phyloP scores from a whole-genome alignment of 2,329 filamentous ascomycete species.

The Allantophomopsis cytisporea region DNA sequence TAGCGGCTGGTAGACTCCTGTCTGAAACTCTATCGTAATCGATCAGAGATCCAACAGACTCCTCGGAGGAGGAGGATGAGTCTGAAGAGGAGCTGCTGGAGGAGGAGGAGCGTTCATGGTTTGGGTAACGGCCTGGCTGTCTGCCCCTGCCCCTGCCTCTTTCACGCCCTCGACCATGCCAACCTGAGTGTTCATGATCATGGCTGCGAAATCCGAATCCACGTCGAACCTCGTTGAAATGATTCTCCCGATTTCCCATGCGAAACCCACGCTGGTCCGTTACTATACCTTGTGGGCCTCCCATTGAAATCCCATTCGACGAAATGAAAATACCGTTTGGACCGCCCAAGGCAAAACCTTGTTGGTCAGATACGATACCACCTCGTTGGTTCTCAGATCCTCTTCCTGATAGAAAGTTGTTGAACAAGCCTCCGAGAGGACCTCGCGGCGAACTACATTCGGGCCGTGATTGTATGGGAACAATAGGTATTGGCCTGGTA shows the following conservation, averaged over 20 bases:
- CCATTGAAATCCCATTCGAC: slow-evolving; percentile 1
- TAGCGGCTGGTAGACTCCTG: slow-evolving; percentile 31
- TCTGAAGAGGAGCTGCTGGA: slow-evolving; percentile 17
- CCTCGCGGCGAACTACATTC: background rate
- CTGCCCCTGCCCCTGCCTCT: slow-evolving; percentile 2
- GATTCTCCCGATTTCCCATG: background rate
- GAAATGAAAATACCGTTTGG: slow-evolving; percentile 1
- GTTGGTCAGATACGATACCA: background rate
- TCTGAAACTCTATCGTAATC: slow-evolving; percentile 35
- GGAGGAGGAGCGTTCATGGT: slow-evolving; percentile 17
- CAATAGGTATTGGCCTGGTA: slow-evolving; percentile 23
- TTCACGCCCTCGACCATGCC: background rate
- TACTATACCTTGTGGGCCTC: background rate
- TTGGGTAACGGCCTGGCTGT: slow-evolving; percentile 3
- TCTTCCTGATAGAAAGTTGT: background rate
- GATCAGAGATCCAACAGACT: slow-evolving; percentile 37
- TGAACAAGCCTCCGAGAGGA: background rate
- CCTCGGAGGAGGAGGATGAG: slow-evolving; percentile 15
- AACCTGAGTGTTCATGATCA: background rate
- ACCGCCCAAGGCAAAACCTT: background rate
- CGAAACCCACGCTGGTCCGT: background rate
- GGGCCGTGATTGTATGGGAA: background rate
- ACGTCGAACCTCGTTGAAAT: background rate
- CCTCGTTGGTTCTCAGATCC: background rate
- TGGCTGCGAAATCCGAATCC: background rate